These are phyloP conservation scores for Aspergillus campestris DNA, from an alignment of 495 filamentous ascomycete species.

Conservation along the genomic window DNA sequence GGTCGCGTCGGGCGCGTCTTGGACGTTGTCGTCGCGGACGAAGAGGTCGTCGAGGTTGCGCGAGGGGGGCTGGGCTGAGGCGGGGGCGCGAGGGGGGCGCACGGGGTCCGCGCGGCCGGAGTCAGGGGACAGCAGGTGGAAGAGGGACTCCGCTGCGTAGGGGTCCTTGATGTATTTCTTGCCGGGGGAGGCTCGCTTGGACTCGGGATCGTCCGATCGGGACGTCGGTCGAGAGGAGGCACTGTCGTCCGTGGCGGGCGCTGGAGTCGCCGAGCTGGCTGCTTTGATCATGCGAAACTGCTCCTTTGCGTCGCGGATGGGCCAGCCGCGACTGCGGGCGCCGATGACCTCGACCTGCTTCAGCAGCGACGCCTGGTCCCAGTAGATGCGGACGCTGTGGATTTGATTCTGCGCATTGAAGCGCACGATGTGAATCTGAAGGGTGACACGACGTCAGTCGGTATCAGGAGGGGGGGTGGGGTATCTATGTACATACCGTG, in stretches of 20 bases:
- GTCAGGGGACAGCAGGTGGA: conserved; percentile 28
- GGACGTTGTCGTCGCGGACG: conserved; percentile 34
- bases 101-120: conserved; percentile 29
- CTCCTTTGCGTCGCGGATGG: conserved; percentile 81
- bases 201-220: conserved; percentile 5
- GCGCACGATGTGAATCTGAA: conserved; percentile 79
- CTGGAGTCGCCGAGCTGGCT: conserved; percentile 19
- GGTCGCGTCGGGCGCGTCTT: conserved; percentile 34
- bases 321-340: conserved; percentile 79
- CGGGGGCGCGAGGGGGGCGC: conserved; percentile 27
- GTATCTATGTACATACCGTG: conserved; percentile 47
- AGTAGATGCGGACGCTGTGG: conserved; percentile 74
- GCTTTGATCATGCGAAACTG: conserved; percentile 65
- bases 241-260: conserved; percentile 4
- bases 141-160: conserved; percentile 60
- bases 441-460: conserved; percentile 3
- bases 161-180: conserved; percentile 54
- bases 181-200: conserved; percentile 37
- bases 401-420: conserved; percentile 74
- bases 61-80: conserved; percentile 52
- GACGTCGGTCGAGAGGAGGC: conserved; percentile 9
- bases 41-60: conserved; percentile 61
- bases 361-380: conserved; percentile 90
- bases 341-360: conserved; percentile 94
- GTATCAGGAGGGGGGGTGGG: conserved; percentile 20